A percentile compares a stretch with the other conserved stretches of the same genome.
These are phyloP conservation scores for Leishmania tarentolae DNA, from an alignment of 208 protist species.

Conservation along the genomic window DNA sequence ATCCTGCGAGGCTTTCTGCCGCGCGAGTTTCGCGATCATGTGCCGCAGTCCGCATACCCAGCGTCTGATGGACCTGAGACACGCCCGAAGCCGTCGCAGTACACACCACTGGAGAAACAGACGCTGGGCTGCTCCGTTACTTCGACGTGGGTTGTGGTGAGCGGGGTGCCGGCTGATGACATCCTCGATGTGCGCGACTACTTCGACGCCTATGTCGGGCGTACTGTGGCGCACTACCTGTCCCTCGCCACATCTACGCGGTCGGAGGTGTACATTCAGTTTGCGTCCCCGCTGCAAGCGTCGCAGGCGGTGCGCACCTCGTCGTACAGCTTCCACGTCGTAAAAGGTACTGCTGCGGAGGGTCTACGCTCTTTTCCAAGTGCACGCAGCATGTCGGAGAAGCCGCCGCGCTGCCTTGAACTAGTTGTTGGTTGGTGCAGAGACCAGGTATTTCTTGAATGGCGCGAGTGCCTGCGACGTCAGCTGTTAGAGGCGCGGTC, in stretches of 20 bases:
- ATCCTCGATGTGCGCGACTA: conserved; percentile 73
- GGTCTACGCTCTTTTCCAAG: neutral
- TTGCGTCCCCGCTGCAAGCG: conserved; percentile 50
- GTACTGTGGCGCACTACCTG: conserved; percentile 57
- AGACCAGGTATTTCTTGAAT: conserved; percentile 47
- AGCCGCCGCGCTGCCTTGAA: conserved; percentile 23
- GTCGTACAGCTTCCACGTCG: conserved; percentile 32
- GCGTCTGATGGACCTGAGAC: conserved; percentile 9
- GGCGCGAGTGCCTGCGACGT: conserved; percentile 27
- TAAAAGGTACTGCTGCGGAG: conserved; percentile 28
- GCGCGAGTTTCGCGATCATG: conserved; percentile 19
- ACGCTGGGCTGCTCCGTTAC: conserved; percentile 1
- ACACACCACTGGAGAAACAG: conserved; percentile 6
- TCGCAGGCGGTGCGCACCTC: conserved; percentile 49
- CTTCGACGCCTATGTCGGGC: conserved; percentile 72
- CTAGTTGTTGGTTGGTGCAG: conserved; percentile 50
- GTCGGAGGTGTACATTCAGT: conserved; percentile 63
- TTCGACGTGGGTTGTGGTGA: conserved; percentile 56
- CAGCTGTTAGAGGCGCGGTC: conserved; percentile 19
- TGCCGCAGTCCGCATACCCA: conserved; percentile 16
- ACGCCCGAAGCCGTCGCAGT: neutral
- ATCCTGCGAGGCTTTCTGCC: conserved; percentile 27
- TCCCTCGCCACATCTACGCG: conserved; percentile 13
- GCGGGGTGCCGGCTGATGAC: conserved; percentile 33
- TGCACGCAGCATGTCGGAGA: neutral